phyloP scores from a whole-genome alignment of 2,329 filamentous ascomycete species.

The Emergomyces pasteurianus region DNA sequence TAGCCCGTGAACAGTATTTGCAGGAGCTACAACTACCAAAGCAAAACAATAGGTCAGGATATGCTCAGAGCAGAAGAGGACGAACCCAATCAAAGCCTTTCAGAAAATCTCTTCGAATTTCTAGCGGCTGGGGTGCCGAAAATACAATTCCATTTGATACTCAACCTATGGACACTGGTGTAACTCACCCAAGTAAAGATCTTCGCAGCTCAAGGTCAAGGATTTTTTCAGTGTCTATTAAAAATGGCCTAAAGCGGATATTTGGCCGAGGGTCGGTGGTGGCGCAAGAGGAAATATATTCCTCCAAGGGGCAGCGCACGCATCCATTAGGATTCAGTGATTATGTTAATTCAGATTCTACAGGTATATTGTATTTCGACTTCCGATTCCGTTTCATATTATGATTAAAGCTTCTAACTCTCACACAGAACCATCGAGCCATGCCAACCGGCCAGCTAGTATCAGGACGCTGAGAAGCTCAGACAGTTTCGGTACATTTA shows the following conservation, averaged over 20 bases:
- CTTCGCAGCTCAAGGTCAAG: constrained; percentile 20
- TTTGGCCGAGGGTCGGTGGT: constrained; percentile 24
- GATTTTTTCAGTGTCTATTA: constrained; percentile 31
- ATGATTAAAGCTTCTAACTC: not conserved
- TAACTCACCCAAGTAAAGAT: not conserved
- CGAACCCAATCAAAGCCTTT: constrained; percentile 25
- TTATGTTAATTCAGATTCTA: constrained; percentile 9
- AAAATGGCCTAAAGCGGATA: constrained; percentile 29
- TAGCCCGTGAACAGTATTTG: constrained; percentile 30
- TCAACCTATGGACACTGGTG: constrained; percentile 3
- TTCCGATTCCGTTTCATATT: not conserved
- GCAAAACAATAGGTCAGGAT: constrained; percentile 15
- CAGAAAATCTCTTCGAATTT: constrained; percentile 24
- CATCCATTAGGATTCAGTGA: constrained; percentile 15
- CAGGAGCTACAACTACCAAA: constrained; percentile 14
- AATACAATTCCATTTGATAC: not conserved
- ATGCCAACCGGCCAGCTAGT: constrained; percentile 8
- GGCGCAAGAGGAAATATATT: constrained; percentile 11
- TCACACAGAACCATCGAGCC: not conserved
- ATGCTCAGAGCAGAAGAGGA: constrained; percentile 13
- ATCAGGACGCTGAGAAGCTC: constrained; percentile 19
- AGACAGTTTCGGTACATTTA: constrained; percentile 24
- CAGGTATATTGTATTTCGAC: not conserved
- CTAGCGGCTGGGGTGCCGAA: constrained; percentile 16
- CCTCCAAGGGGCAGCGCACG: constrained; percentile 15